Conservation (phyloP, 768 basidiomycete species). For the Lactifluus subvellereus region DNA sequence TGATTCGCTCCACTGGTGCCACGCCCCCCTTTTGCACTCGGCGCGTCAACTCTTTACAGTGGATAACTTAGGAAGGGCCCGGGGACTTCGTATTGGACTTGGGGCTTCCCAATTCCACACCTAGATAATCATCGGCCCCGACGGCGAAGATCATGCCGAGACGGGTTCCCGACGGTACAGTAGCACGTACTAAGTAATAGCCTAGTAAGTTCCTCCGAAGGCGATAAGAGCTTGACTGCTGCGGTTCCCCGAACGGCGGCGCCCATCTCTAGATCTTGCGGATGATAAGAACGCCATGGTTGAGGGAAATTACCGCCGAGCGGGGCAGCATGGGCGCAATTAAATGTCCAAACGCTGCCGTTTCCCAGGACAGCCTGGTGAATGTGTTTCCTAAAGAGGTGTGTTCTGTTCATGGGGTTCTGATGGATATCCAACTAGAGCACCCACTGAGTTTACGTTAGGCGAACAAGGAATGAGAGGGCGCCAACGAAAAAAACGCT, state of each 20-base stretch:
- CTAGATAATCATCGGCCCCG: slow-evolving; percentile 10
- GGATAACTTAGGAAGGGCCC: not conserved
- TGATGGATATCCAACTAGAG: slow-evolving; percentile 22
- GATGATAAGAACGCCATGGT: slow-evolving; percentile 14
- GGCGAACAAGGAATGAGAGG: slow-evolving; percentile 18
- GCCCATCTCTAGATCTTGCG: slow-evolving; percentile 15
- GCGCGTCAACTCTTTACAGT: not conserved
- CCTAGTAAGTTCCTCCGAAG: slow-evolving; percentile 20
- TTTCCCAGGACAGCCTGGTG: slow-evolving; percentile 17
- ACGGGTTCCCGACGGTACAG: slow-evolving; percentile 6
- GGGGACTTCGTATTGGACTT: not conserved
- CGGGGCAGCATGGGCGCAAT: slow-evolving; percentile 1
- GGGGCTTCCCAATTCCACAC: slow-evolving; percentile 1
- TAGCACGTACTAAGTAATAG: slow-evolving; percentile 22
- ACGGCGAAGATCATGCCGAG: slow-evolving; percentile 8
- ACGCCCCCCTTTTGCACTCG: not conserved
- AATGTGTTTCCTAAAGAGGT: slow-evolving; percentile 16
- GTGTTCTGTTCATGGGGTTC: slow-evolving; percentile 21
- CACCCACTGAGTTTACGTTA: slow-evolving; percentile 21
- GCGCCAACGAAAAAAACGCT: slow-evolving; percentile 16
- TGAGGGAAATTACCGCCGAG: slow-evolving; percentile 15
- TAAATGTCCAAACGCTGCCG: slow-evolving; percentile 8
- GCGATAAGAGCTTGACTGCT: slow-evolving; percentile 17
- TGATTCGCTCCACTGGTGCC: slow-evolving; percentile 9
- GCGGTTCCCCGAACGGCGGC: slow-evolving; percentile 19